A percentile compares a stretch with the other conserved stretches of the same genome.
phyloP scores from a whole-genome alignment of 192 early-diverging fungal genomes.

The Borealophlyctis nickersoniae region DNA sequence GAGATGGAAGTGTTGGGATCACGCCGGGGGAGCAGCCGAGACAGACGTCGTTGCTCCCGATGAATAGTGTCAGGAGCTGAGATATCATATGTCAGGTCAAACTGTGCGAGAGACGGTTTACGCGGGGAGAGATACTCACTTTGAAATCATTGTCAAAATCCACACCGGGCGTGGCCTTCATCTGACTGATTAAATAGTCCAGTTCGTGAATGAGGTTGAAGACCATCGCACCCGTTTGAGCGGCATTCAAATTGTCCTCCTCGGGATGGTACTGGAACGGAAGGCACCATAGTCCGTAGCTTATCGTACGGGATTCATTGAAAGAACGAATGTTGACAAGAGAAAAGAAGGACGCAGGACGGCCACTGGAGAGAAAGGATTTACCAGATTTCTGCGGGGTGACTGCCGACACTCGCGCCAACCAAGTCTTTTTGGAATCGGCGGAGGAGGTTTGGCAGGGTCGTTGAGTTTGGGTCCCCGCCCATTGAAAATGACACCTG shows the following conservation, averaged over 20 bases:
- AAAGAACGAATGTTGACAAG: too few relatives aligned
- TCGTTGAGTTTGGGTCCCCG: conserved; percentile 40
- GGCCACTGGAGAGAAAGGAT: too few relatives aligned
- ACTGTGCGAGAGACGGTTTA: background rate
- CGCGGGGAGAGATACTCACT: conserved; percentile 8
- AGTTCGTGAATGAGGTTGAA: conserved; percentile 44
- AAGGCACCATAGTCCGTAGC: conserved; percentile 30
- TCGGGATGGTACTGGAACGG: conserved; percentile 30
- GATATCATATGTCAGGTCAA: background rate
- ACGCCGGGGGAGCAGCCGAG: conserved; percentile 31
- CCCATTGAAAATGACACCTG: conserved; percentile 45
- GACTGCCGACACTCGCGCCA: conserved; percentile 42
- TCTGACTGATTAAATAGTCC: conserved; percentile 36
- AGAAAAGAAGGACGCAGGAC: too few relatives aligned
- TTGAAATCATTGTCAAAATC: conserved; percentile 44
- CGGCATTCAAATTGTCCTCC: conserved; percentile 48
- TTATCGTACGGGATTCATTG: conserved; percentile 13
- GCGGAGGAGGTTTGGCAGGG: conserved; percentile 46
- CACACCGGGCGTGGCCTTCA: conserved; percentile 28
- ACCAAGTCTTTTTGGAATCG: conserved; percentile 32
- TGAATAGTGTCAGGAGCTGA: conserved; percentile 52
- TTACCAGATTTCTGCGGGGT: conserved; percentile 51
- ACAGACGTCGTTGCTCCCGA: conserved; percentile 60
- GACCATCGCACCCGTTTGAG: conserved; percentile 51
- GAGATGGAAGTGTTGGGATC: conserved; percentile 17